A percentile compares a stretch with the other conserved stretches of the same genome.
Evolutionary conservation across 495 filamentous ascomycete species (phyloP).

Genomic region (Tuber microsphaerosporum): DNA sequence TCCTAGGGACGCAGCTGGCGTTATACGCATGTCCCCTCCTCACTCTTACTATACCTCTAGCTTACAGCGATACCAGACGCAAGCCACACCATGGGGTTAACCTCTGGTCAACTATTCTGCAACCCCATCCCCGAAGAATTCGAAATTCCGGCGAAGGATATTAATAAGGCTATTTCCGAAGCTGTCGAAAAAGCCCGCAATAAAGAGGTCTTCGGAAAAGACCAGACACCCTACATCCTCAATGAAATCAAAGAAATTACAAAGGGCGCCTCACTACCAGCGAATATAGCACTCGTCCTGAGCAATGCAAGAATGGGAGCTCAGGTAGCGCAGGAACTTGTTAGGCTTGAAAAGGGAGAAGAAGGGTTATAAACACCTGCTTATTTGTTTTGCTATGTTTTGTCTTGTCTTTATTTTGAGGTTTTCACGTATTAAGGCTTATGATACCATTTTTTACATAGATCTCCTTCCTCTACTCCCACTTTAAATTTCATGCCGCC

Average conservation of each 20-base stretch:
- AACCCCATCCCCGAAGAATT: slow-evolving; percentile 72
- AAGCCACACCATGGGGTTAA: slow-evolving; percentile 53
- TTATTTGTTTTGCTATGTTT: slow-evolving; percentile 1
- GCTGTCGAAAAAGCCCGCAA: slow-evolving; percentile 66
- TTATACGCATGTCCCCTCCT: slow-evolving; percentile 58
- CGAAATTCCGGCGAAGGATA: slow-evolving; percentile 63
- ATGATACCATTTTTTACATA: background rate
- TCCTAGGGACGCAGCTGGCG: slow-evolving; percentile 74
- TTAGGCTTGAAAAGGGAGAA: slow-evolving; percentile 51
- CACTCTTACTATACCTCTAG: background rate
- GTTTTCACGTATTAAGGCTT: slow-evolving; percentile 1
- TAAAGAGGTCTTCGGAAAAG: slow-evolving; percentile 62
- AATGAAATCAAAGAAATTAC: slow-evolving; percentile 73
- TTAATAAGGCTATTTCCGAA: slow-evolving; percentile 63
- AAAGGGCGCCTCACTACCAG: slow-evolving; percentile 58
- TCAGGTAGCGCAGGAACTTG: slow-evolving; percentile 68
- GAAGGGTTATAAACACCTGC: background rate
- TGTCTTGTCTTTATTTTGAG: background rate
- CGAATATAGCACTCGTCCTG: slow-evolving; percentile 71
- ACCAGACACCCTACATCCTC: slow-evolving; percentile 85
- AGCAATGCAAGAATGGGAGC: slow-evolving; percentile 74
- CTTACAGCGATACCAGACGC: slow-evolving; percentile 50
- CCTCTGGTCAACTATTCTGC: slow-evolving; percentile 72
- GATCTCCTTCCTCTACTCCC: background rate
- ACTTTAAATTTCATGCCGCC: background rate